Conservation (phyloP, 768 basidiomycete genomes). For the Inosperma sp. region DNA sequence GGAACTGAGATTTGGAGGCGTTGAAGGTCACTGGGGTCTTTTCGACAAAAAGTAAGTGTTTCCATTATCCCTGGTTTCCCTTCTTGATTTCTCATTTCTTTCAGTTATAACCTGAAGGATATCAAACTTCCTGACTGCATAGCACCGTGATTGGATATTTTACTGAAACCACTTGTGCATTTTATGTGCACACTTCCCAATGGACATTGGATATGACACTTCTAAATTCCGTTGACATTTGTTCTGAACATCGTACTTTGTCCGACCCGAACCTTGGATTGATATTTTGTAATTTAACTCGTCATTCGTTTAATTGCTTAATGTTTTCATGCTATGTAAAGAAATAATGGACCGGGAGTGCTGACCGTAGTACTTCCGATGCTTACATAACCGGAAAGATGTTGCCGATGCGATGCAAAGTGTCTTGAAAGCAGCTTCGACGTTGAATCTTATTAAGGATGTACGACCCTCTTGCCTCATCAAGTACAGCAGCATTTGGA, state of each 20-base stretch:
- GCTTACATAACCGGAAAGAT: constrained; percentile 4
- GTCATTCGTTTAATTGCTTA: no score
- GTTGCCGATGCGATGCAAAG: no score
- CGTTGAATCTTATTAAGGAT: constrained; percentile 31
- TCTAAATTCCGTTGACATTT: neutral
- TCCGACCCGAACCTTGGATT: neutral
- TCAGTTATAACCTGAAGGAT: constrained; percentile 65
- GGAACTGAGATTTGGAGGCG: constrained; percentile 67
- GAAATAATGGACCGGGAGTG: neutral
- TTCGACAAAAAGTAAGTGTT: constrained; percentile 41
- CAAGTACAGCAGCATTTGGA: constrained; percentile 50
- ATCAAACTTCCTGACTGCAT: constrained; percentile 60
- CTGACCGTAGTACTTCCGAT: neutral
- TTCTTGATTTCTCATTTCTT: constrained; percentile 6
- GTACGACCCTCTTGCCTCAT: constrained; percentile 73
- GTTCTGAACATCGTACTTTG: neutral
- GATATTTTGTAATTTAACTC: neutral
- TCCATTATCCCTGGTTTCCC: neutral
- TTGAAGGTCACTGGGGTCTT: constrained; percentile 57
- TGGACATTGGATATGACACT: neutral
- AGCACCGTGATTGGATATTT: constrained; percentile 22
- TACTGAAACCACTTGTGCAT: neutral
- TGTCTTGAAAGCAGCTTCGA: no score
- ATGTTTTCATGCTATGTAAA: no score
- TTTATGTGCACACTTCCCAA: neutral